Conservation (phyloP, 768 basidiomycete genomes). For the Termitomyces sp. region DNA sequence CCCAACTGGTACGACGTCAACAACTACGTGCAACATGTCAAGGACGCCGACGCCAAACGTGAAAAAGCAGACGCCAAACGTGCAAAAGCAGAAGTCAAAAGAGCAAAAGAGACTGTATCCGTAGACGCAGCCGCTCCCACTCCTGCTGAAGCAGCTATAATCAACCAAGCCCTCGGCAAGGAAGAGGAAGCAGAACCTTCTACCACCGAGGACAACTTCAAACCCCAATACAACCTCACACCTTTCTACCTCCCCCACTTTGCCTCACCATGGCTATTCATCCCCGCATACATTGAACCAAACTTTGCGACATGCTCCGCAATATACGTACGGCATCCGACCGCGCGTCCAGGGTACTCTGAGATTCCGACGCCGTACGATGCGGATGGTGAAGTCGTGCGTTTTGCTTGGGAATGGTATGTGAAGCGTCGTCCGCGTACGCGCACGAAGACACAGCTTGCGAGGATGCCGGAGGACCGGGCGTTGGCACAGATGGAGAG, state of each 20-base stretch:
- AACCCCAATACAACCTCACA: conserved; percentile 37
- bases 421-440: conserved; percentile 65
- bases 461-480: conserved; percentile 67
- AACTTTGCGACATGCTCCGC: conserved; percentile 87
- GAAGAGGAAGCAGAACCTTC: not conserved
- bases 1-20: conserved; percentile 33
- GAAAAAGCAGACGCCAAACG: not conserved
- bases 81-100: conserved; percentile 1
- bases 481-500: conserved; percentile 34
- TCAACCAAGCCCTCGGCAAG: not conserved
- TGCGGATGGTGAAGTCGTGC: conserved; percentile 90
- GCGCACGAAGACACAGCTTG: conserved; percentile 59
- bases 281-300: conserved; percentile 86
- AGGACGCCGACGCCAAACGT: conserved; percentile 5
- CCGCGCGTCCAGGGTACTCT: conserved; percentile 91
- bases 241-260: conserved; percentile 86
- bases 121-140: not conserved
- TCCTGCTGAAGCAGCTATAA: conserved; percentile 2
- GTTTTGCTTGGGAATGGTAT: conserved; percentile 97
- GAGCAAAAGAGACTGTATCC: not conserved
- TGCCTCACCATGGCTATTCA: conserved; percentile 88
- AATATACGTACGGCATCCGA: conserved; percentile 93
- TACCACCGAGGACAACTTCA: not conserved
- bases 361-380: conserved; percentile 97
- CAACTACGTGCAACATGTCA: conserved; percentile 18